Percentiles rank a stretch among this genome's conserved stretches.
phyloP scores from a whole-genome alignment of 2,329 filamentous ascomycete species.

The Ceratocystis cubensis region DNA sequence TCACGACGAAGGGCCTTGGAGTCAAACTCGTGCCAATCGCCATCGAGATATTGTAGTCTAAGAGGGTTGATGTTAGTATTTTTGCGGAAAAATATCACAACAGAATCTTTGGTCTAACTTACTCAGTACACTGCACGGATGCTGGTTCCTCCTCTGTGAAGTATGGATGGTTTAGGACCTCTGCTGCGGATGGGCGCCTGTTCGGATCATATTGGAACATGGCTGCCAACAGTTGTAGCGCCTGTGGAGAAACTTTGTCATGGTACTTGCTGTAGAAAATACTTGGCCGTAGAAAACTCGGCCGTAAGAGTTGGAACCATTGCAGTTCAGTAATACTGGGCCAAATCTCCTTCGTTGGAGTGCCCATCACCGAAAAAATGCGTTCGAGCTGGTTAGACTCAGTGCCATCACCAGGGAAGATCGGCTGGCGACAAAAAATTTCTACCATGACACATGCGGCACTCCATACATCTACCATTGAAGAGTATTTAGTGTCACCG shows the following conservation, averaged over 20 bases:
- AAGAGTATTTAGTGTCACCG: conserved; percentile 80
- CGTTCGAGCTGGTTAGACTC: conserved; percentile 94
- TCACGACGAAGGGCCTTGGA: conserved; percentile 88
- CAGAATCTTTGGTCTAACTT: conserved; percentile 31
- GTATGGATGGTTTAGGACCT: conserved; percentile 78
- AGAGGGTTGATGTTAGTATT: conserved; percentile 26
- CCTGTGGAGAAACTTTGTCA: conserved; percentile 62
- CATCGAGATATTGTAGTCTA: conserved; percentile 66
- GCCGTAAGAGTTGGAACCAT: conserved; percentile 87
- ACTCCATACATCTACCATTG: conserved; percentile 90
- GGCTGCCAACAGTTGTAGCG: conserved; percentile 65
- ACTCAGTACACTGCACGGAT: conserved; percentile 69
- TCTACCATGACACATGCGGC: conserved; percentile 94
- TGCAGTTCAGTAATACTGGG: conserved; percentile 84
- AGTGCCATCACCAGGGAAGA: conserved; percentile 91
- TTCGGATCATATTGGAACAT: conserved; percentile 88
- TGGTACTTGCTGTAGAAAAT: conserved; percentile 75
- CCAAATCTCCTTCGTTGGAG: conserved; percentile 75
- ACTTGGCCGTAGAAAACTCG: conserved; percentile 57
- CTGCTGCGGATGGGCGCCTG: conserved; percentile 68
- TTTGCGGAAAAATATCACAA: not conserved
- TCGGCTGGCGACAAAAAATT: conserved; percentile 85
- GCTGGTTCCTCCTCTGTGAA: conserved; percentile 71
- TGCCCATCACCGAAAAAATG: conserved; percentile 87
- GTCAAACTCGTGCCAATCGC: conserved; percentile 98